Base-by-base conservation (phyloP, 148 eudicot species). In the Rhododendron williamsianum region DNA sequence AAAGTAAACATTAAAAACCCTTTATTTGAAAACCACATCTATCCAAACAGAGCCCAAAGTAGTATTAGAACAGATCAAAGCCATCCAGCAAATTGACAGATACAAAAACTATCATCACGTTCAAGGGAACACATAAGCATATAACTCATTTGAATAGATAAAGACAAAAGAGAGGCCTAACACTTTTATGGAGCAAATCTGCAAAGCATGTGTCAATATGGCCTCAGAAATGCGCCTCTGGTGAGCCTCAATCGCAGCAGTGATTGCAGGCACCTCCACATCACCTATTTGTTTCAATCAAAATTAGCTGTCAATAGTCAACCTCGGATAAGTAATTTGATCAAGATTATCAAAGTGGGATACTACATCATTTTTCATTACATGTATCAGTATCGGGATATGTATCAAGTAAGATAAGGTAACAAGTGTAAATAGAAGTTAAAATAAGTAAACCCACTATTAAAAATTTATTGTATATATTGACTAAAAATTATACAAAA, bases 201-300 rank as follows among this genome's bases (percentile, higher is more conserved):
- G 86, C 73, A 92, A 76, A 85, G 97, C 94, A 73, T 87, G 94
- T 4, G 86, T 87, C 18, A 95, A 72, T 2, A 94, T 89, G 30
- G 98, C 97, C 35, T 92, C 91, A 38, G 95, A 90, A 58, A 94
- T 89, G 41, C 93, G 93, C 41, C 82, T 78, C 91, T 92, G 95
- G 65, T 95, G 97, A 78, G 93, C 93, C 89, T 91, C 95, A 69
- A 95, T 93, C 0, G 95, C 97, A 25, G 94, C 95, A 45, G 92
- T 78, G 86, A 95, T 94, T 38, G 97, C 97, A 5, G 98, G 98
- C 79, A 95, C 98, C 82, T 94, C 97, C 84, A 92, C 2, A 84
- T 89, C 92, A 91, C 90, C 92, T 90, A 46, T 49, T 79, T 16
- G 25, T 78, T 77, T 19, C 33, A 43, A 83, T 73, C 12, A 83